Conservation (phyloP, 805 yeast species). For the Yarrowia phangngaensis region DNA sequence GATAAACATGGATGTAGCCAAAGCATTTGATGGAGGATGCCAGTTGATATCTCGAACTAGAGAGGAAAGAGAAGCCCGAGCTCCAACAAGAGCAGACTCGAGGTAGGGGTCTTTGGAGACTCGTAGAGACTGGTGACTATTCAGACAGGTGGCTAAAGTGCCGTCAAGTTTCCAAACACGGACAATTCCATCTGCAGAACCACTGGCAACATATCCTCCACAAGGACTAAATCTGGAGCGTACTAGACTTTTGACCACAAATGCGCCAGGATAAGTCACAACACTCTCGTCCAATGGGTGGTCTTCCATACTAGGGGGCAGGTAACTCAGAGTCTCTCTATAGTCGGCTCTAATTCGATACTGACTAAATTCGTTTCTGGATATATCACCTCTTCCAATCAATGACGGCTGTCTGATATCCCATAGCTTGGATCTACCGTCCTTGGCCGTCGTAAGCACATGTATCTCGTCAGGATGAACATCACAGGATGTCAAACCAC, state of each 20-base stretch:
- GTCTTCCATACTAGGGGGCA: constrained; percentile 13
- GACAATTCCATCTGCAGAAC: constrained; percentile 19
- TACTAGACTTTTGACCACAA: constrained; percentile 15
- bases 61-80: constrained; percentile 16
- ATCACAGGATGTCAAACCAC: constrained; percentile 21
- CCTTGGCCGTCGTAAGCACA: constrained; percentile 16
- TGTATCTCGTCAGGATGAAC: constrained; percentile 7
- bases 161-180: constrained; percentile 20
- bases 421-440: constrained; percentile 18
- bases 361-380: neutral
- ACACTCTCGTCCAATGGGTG: constrained; percentile 25
- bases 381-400: neutral
- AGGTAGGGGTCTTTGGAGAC: neutral
- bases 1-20: constrained; percentile 22
- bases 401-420: constrained; percentile 6
- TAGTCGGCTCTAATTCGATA: constrained; percentile 6
- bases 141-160: constrained; percentile 8
- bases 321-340: constrained; percentile 15
- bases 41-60: constrained; percentile 12
- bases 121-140: constrained; percentile 5
- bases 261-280: constrained; percentile 12
- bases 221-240: constrained; percentile 22
- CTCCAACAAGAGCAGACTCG: constrained; percentile 2
- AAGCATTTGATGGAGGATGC: constrained; percentile 9
- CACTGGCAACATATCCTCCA: constrained; percentile 23